Percentiles rank a stretch among this genome's conserved stretches.
Conservation (phyloP, 441 rosid species). For the Erysimum cheiri region DNA sequence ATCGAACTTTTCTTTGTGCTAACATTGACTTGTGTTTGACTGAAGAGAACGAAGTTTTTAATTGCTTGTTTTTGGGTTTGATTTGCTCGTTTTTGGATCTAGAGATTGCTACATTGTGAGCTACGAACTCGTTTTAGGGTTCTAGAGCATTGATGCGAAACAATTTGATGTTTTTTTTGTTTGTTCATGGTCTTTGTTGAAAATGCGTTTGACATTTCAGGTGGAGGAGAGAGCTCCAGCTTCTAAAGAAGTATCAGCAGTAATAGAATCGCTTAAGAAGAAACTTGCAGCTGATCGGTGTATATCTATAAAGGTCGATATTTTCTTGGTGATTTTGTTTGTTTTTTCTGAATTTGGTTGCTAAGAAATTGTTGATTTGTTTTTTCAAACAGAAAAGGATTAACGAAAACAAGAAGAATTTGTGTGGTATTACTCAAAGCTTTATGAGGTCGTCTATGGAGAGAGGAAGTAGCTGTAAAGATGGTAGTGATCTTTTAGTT, state of each 20-base stretch:
- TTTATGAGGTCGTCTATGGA: conserved; percentile 59
- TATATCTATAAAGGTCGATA: conserved; percentile 66
- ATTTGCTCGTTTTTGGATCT: conserved; percentile 16
- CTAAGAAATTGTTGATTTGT: conserved; percentile 25
- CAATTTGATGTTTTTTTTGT: too few relatives aligned
- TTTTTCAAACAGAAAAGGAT: conserved; percentile 65
- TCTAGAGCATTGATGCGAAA: neutral
- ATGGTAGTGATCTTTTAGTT: conserved; percentile 63
- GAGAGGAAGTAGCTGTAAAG: conserved; percentile 55
- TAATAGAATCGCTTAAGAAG: conserved; percentile 74
- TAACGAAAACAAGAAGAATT: conserved; percentile 71
- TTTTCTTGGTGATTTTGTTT: neutral
- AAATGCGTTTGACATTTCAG: conserved; percentile 20
- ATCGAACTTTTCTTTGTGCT: neutral
- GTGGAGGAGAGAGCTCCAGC: conserved; percentile 46
- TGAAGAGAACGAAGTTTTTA: neutral
- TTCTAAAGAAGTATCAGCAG: conserved; percentile 55
- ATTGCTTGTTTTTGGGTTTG: neutral
- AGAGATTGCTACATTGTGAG: conserved; percentile 46
- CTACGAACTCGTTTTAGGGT: conserved; percentile 13
- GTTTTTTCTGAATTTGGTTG: conserved; percentile 12
- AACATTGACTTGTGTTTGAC: conserved; percentile 28
- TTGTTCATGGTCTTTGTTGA: too few relatives aligned
- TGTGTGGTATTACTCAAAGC: conserved; percentile 63
- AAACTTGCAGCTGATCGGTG: conserved; percentile 72